Evolutionary conservation across 768 basidiomycete species (phyloP).

Genomic region (Leccinum imitatum): DNA sequence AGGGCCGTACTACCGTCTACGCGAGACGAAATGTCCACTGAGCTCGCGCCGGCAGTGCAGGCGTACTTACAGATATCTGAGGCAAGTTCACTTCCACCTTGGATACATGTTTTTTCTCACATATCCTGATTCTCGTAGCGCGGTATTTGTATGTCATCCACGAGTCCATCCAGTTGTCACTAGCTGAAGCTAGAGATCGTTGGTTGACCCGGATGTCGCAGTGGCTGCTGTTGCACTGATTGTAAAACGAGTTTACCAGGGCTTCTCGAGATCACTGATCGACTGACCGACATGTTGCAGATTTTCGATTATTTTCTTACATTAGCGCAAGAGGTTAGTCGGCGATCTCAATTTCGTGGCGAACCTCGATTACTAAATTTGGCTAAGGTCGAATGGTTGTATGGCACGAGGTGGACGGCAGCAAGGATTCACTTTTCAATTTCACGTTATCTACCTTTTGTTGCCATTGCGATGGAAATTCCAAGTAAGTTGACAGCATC

Average conservation of each 20-base stretch:
- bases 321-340: slow-evolving; percentile 12
- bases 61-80: neutral
- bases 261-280: neutral
- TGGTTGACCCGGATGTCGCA: neutral
- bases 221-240: neutral
- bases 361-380: neutral
- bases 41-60: neutral
- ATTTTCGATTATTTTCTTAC: slow-evolving; percentile 21
- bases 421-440: slow-evolving; percentile 19
- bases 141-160: neutral
- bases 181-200: neutral
- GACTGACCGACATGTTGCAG: slow-evolving; percentile 3
- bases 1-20: neutral
- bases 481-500: slow-evolving; percentile 2
- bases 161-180: neutral
- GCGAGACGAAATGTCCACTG: too few relatives aligned
- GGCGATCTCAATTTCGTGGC: neutral
- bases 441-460: slow-evolving; percentile 25
- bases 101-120: neutral
- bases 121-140: neutral
- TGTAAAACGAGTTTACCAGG: neutral
- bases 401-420: slow-evolving; percentile 17
- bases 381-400: slow-evolving; percentile 19
- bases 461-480: slow-evolving; percentile 16
- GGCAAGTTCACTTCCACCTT: neutral